Conservation (phyloP, 176 grass and related monocot species). For the Tuctoria greenei region DNA sequence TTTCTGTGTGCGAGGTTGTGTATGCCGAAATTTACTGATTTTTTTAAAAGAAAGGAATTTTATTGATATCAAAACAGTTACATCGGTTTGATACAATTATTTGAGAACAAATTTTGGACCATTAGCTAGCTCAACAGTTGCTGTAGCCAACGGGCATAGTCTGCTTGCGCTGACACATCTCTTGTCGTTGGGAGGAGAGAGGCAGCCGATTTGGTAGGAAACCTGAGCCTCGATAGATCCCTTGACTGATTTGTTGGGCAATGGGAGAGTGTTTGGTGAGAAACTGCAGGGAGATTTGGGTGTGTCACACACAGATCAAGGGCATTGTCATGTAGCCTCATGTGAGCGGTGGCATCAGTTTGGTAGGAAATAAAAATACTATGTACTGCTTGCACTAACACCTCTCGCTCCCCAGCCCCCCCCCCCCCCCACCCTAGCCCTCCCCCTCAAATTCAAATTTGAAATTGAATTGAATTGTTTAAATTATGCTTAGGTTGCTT, state of each 20-base stretch:
- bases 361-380: conserved; percentile 33
- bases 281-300: conserved; percentile 9
- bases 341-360: conserved; percentile 34
- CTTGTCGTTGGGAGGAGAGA: not conserved
- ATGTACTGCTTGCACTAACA: no score
- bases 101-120: not conserved
- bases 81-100: no score
- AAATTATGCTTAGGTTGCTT: no score
- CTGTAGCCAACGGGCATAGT: conserved; percentile 19
- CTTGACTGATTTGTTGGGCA: conserved; percentile 14
- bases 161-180: conserved; percentile 30
- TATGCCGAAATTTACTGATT: no score
- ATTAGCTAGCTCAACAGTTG: conserved; percentile 28
- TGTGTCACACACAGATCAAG: conserved; percentile 15
- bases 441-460: no score
- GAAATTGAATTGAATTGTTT: no score
- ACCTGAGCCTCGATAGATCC: conserved; percentile 18
- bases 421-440: no score
- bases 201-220: conserved; percentile 42
- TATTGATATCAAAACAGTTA: no score
- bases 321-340: conserved; percentile 41
- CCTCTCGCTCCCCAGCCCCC: no score
- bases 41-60: no score
- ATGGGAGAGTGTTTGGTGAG: conserved; percentile 33
- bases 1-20: no score